A percentile compares a stretch with the other conserved stretches of the same genome.
These are phyloP conservation scores for Fusarium compactum DNA, from an alignment of 2,329 filamentous ascomycete species.

Conservation along the genomic window DNA sequence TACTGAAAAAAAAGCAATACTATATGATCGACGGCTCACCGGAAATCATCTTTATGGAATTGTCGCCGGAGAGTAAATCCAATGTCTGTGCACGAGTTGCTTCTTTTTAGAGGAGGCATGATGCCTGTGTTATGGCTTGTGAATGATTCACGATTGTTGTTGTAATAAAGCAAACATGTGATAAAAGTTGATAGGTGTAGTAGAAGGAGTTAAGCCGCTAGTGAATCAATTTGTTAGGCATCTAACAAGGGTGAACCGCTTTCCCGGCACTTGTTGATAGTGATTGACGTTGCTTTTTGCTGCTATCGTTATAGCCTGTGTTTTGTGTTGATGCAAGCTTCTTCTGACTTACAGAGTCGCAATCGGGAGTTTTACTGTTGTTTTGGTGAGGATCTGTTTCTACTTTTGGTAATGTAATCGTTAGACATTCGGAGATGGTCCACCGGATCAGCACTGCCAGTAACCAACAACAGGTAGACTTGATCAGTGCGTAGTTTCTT, in stretches of 20 bases:
- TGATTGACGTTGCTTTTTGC: conserved; percentile 27
- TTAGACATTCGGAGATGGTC: conserved; percentile 9
- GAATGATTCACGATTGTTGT: conserved; percentile 16
- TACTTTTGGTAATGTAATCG: conserved; percentile 28
- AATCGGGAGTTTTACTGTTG: conserved; percentile 7
- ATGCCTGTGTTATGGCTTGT: conserved; percentile 33
- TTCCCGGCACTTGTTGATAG: conserved; percentile 4
- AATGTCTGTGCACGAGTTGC: conserved; percentile 70
- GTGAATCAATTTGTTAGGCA: conserved; percentile 21
- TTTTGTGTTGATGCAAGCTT: conserved; percentile 13
- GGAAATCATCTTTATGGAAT: conserved; percentile 79
- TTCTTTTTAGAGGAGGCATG: conserved; percentile 59
- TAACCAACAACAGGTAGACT: conserved; percentile 1
- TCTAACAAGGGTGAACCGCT: conserved; percentile 8
- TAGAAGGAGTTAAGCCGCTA: not conserved
- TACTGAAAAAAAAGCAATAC: not conserved
- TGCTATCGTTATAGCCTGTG: conserved; percentile 23
- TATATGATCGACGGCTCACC: conserved; percentile 58
- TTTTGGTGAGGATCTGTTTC: conserved; percentile 31
- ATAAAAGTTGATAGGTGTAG: not conserved
- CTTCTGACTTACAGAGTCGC: conserved; percentile 33
- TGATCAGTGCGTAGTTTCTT: conserved; percentile 1
- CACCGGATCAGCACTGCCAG: conserved; percentile 28
- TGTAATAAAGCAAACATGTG: not conserved
- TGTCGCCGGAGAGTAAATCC: conserved; percentile 80